These are phyloP conservation scores for Naganishia vaughanmartiniae DNA, from an alignment of 768 basidiomycete species.

Conservation along the genomic window DNA sequence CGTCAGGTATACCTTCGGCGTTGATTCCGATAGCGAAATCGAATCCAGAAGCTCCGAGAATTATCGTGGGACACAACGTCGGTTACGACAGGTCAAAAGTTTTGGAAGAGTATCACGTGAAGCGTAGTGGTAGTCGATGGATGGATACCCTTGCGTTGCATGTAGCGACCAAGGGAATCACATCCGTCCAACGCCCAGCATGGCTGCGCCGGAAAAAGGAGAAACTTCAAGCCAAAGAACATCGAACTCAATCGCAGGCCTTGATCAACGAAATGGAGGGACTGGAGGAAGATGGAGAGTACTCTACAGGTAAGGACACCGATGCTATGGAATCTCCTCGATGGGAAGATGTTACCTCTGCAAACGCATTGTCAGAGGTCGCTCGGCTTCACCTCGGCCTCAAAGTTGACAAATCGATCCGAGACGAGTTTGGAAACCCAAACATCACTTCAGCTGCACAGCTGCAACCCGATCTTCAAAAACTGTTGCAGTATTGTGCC, in stretches of 20 bases:
- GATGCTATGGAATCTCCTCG: slow-evolving; percentile 51
- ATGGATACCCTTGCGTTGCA: slow-evolving; percentile 94
- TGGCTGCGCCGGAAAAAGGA: slow-evolving; percentile 84
- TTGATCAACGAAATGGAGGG: slow-evolving; percentile 52
- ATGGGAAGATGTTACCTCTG: slow-evolving; percentile 91
- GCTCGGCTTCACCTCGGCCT: slow-evolving; percentile 84
- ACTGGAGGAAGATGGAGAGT: slow-evolving; percentile 40
- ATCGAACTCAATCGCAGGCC: slow-evolving; percentile 43
- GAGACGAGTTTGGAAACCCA: slow-evolving; percentile 59
- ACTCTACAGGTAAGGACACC: slow-evolving; percentile 25
- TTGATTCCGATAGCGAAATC: slow-evolving; percentile 44
- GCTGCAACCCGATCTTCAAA: slow-evolving; percentile 64
- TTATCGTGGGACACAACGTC: slow-evolving; percentile 91
- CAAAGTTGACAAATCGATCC: slow-evolving; percentile 69
- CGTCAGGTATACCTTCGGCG: slow-evolving; percentile 10
- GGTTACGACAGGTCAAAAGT: slow-evolving; percentile 86
- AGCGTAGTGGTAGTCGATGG: slow-evolving; percentile 70
- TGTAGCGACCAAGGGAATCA: slow-evolving; percentile 88
- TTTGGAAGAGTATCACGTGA: slow-evolving; percentile 73
- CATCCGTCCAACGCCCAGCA: slow-evolving; percentile 86
- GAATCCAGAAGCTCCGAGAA: slow-evolving; percentile 56
- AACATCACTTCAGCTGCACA: slow-evolving; percentile 69
- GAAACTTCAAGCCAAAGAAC: slow-evolving; percentile 63
- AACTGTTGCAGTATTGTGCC: slow-evolving; percentile 81
- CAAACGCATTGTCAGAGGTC: slow-evolving; percentile 88